Conservation (phyloP, 2,329 filamentous ascomycete genomes). For the Apiospora phragmitis region DNA sequence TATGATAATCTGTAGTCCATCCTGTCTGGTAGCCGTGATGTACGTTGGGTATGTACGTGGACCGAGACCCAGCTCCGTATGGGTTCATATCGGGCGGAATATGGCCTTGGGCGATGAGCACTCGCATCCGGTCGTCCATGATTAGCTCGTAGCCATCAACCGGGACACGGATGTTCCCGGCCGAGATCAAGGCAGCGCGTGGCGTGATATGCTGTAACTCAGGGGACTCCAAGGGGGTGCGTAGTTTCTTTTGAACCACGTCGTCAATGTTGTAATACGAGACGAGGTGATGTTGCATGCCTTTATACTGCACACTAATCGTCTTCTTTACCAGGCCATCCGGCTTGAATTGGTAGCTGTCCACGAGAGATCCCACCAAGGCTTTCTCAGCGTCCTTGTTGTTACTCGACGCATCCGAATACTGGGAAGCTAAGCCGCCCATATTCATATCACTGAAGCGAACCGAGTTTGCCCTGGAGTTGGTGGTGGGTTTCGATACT, state of each 20-base stretch:
- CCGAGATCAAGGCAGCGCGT: slow-evolving; percentile 57
- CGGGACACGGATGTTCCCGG: slow-evolving; percentile 67
- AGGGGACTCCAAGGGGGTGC: slow-evolving; percentile 57
- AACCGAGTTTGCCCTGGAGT: slow-evolving; percentile 27
- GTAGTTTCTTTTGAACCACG: slow-evolving; percentile 62
- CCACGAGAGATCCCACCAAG: slow-evolving; percentile 80
- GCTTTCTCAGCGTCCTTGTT: slow-evolving; percentile 31
- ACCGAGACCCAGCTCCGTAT: background rate
- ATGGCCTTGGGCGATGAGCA: background rate
- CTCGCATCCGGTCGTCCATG: slow-evolving; percentile 10
- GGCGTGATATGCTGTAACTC: slow-evolving; percentile 52
- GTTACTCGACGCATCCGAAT: background rate
- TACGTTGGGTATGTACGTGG: slow-evolving; percentile 15
- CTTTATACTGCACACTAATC: slow-evolving; percentile 75
- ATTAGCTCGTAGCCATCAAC: slow-evolving; percentile 51
- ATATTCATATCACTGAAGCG: slow-evolving; percentile 9
- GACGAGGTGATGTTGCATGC: slow-evolving; percentile 80
- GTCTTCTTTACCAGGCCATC: slow-evolving; percentile 90
- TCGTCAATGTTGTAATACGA: slow-evolving; percentile 87
- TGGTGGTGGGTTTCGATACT: slow-evolving; percentile 35
- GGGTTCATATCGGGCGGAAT: background rate
- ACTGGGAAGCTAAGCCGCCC: background rate
- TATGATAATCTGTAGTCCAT: background rate
- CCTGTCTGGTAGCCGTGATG: background rate
- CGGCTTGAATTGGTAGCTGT: slow-evolving; percentile 85